Evolutionary conservation across 2,329 filamentous ascomycete genomes (phyloP).

Genomic region (Aureobasidium pullulans): DNA sequence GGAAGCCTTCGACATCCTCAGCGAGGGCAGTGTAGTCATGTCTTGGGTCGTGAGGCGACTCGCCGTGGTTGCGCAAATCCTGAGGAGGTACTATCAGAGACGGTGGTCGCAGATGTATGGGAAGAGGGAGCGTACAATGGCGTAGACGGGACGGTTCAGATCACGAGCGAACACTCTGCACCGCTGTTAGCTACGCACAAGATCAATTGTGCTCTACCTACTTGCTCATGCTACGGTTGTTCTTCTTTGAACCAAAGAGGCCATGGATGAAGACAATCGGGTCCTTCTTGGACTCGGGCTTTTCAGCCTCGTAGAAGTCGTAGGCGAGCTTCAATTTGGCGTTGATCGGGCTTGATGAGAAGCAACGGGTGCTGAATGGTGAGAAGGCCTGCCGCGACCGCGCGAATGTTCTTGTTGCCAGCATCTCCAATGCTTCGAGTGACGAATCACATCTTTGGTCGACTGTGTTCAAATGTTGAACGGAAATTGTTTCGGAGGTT

Average conservation of each 20-base stretch:
- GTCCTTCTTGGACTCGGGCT: slow-evolving; percentile 31
- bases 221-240: slow-evolving; percentile 93
- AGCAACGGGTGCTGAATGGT: background rate
- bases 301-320: slow-evolving; percentile 54
- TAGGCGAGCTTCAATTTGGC: slow-evolving; percentile 45
- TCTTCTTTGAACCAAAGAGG: slow-evolving; percentile 90
- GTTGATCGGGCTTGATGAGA: slow-evolving; percentile 6
- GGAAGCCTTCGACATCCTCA: slow-evolving; percentile 72
- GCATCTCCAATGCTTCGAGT: background rate
- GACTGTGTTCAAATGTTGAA: background rate
- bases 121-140: slow-evolving; percentile 48
- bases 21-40: slow-evolving; percentile 83
- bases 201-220: slow-evolving; percentile 39
- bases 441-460: background rate
- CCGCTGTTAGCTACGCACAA: background rate
- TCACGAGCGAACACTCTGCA: slow-evolving; percentile 73
- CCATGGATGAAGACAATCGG: slow-evolving; percentile 89
- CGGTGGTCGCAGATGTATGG: background rate
- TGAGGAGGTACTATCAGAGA: slow-evolving; percentile 27
- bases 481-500: slow-evolving; percentile 7
- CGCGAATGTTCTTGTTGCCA: slow-evolving; percentile 1
- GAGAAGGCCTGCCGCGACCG: background rate
- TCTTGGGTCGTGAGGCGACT: slow-evolving; percentile 66
- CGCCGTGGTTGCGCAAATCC: slow-evolving; percentile 91
- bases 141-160: slow-evolving; percentile 72